Percentiles rank a stretch among this genome's conserved stretches.
Conservation (phyloP, 176 grass and related monocot genomes). For the bread wheat (Triticum aestivum) region DNA sequence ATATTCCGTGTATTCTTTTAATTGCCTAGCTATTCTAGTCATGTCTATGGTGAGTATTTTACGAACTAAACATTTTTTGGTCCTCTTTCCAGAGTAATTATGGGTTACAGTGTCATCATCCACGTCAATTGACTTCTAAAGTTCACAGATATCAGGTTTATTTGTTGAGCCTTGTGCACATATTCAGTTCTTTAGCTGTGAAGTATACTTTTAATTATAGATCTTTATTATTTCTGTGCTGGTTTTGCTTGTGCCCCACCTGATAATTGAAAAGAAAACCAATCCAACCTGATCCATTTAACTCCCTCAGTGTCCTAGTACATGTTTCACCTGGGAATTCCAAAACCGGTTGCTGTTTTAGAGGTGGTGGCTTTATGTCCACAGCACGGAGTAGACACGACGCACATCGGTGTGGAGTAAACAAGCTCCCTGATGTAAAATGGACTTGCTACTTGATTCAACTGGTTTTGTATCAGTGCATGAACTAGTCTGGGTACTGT, state of each 20-base stretch:
- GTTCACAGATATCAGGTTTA: conserved; percentile 82
- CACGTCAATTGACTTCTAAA: conserved; percentile 58
- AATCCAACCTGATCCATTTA: background rate
- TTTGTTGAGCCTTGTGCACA: conserved; percentile 9
- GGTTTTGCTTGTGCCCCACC: background rate
- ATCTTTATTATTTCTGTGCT: background rate
- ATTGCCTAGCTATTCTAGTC: background rate
- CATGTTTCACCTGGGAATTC: background rate
- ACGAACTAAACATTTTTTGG: background rate
- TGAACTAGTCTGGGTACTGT: background rate
- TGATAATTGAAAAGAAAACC: background rate
- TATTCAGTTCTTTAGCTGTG: conserved; percentile 6
- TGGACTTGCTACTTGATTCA: conserved; percentile 5
- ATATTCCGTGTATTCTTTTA: background rate
- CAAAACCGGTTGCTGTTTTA: background rate
- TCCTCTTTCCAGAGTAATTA: conserved; percentile 54
- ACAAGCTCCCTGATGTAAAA: background rate
- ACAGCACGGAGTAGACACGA: background rate
- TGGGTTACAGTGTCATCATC: conserved; percentile 62
- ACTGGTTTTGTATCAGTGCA: background rate
- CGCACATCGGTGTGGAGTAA: background rate
- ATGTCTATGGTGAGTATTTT: background rate
- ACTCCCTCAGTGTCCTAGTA: background rate
- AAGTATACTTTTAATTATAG: background rate
- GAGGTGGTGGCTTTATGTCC: background rate